These are phyloP conservation scores for Forsythia viridissima DNA, from an alignment of 257 asterid genomes.

Conservation along the genomic window DNA sequence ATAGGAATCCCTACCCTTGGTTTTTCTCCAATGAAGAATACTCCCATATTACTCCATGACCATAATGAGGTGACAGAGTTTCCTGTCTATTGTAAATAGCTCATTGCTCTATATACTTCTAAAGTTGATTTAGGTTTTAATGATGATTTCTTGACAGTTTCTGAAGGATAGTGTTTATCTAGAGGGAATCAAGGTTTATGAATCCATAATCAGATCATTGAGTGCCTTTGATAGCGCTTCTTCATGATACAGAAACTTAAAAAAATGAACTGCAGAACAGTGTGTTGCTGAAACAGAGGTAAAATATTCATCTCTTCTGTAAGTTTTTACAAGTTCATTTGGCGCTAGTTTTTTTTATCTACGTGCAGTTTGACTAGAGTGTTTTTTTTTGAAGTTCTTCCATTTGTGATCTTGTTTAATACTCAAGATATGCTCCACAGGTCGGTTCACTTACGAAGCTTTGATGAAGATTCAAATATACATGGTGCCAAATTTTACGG, in stretches of 20 bases:
- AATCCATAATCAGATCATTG: slow-evolving; percentile 71
- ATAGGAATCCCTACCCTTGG: slow-evolving; percentile 84
- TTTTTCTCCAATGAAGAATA: slow-evolving; percentile 94
- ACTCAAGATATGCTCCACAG: neutral
- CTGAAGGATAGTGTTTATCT: slow-evolving; percentile 69
- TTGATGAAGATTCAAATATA: neutral
- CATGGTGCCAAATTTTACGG: neutral
- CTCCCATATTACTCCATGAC: slow-evolving; percentile 88
- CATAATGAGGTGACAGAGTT: slow-evolving; percentile 75
- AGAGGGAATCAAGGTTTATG: slow-evolving; percentile 77
- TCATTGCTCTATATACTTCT: neutral
- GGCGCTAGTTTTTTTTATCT: neutral
- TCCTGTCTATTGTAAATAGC: neutral
- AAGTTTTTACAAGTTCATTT: neutral
- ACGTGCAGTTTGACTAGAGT: neutral
- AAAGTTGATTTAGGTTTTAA: neutral
- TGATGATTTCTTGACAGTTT: slow-evolving; percentile 45
- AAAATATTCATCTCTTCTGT: slow-evolving; percentile 4
- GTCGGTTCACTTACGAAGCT: neutral
- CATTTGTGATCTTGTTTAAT: neutral
- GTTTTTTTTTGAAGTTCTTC: neutral
- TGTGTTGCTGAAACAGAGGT: slow-evolving; percentile 1
- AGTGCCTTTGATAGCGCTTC: slow-evolving; percentile 53
- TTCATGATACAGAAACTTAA: neutral
- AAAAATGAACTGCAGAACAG: slow-evolving; percentile 3